A percentile compares a stretch with the other conserved stretches of the same genome.
Conservation (phyloP, 768 basidiomycete genomes). For the Lactifluus volemus region DNA sequence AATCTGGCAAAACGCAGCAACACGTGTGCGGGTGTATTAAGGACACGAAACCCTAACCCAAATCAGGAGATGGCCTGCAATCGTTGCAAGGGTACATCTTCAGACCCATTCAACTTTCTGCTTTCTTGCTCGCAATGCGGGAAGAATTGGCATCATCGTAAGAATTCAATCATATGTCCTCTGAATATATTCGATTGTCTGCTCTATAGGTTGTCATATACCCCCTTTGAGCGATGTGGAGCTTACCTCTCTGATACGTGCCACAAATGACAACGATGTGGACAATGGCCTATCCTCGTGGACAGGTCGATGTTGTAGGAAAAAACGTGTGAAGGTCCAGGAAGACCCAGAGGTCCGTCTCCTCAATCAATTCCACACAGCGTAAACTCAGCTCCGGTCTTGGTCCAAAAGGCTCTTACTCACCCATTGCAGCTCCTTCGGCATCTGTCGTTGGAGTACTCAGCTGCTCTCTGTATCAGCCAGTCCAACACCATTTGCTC, state of each 20-base stretch:
- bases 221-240: conserved; percentile 25
- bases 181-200: not conserved
- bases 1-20: not conserved
- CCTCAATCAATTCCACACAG: not conserved
- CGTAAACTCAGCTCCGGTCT: not conserved
- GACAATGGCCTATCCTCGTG: conserved; percentile 23
- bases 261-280: conserved; percentile 22
- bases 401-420: not conserved
- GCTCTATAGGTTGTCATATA: conserved; percentile 26
- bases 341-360: conserved; percentile 10
- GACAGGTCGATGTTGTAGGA: conserved; percentile 29
- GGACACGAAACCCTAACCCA: conserved; percentile 12
- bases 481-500: not conserved
- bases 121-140: conserved; percentile 28
- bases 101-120: conserved; percentile 26
- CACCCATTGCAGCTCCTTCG: not conserved
- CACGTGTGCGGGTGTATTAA: not conserved
- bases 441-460: not conserved
- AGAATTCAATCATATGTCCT: not conserved
- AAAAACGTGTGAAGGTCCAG: not conserved
- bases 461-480: not conserved
- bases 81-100: conserved; percentile 10
- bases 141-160: conserved; percentile 31
- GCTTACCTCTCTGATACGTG: conserved; percentile 23
- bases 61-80: conserved; percentile 23